Evolutionary conservation across 805 yeast genomes (phyloP), one percentile per base, ranked within the genome.

Genomic region (Ogataea haglerorum): DNA sequence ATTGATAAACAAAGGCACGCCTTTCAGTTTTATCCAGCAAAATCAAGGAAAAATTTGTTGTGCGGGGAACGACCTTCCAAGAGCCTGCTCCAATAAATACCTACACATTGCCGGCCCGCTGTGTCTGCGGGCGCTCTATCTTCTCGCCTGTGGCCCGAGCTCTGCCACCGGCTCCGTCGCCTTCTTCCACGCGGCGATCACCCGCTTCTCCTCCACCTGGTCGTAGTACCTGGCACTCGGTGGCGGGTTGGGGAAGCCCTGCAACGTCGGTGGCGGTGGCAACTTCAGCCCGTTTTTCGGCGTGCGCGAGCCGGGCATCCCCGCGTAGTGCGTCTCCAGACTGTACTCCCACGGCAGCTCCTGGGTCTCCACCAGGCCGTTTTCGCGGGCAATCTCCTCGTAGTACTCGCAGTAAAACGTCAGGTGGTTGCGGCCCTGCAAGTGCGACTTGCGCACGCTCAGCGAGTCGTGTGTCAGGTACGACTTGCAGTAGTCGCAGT

Each of bases 401-500:
- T 85, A 88, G 65, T 85, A 87, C 42, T 82, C 84, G 44, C 88
- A 79, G 36, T 83, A 85, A 39, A 75, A 70, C 45, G 75, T 72
- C 30, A 85, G 68, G 61, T 88, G 96, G 60, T 85, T 82, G 52
- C 76, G 78, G 8, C 96, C 96, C 28, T 73, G 67, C 30, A 85
- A 60, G 61, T 88, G 96, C 30, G 88, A 80, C 54, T 83, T 82
- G 16, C 95, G 65, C 40, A 88, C 96, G 64, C 93, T 83, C 52
- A 78, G 68, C n/a, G 93, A 83, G 61, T 87, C 95, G 58, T 88
- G 96, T 1, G 96, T 88, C 43, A 89, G 66, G 53, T 83, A 82
- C 14, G 88, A 78, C 56, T 79, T 79, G 59, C 96, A 88, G 58
- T 87, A 88, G 51, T 84, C 93, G 62, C 96, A 88, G 64, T 82